Evolutionary conservation across 495 filamentous ascomycete genomes (phyloP), one percentile per base, ranked within the genome.

Genomic region (Thozetella sp.): DNA sequence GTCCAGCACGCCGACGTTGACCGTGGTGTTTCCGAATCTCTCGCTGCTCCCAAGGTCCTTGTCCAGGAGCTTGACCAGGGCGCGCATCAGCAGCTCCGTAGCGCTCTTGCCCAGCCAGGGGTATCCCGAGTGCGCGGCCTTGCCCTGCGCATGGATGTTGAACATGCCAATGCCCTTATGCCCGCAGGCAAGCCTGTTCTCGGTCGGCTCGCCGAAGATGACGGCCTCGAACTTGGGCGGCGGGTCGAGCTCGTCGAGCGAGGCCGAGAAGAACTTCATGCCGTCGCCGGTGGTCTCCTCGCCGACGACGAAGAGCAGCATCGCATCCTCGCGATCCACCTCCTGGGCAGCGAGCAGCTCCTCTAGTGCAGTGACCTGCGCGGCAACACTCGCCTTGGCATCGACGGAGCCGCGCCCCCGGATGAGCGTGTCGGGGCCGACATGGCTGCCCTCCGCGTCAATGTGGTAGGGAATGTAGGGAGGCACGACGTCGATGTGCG

Each of bases 121-220:
- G 67, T 97, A 97, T 17, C 93, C 93, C 9, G 86, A 90, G 74
- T 97, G 93, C 4, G 88, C 90, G 6, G 91, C 91, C 60, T 86
- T 88, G 30, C 93, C 93, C 50, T 82, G 79, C 1, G 87, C 88
- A 27, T 75, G 76, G 48, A 96, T 59, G 15, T 79, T 73, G 68
- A 93, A 87, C 15, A 75, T 77, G 2, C 91, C 67, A 63, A 87
- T 87, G 3, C 93, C 93, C 66, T 97, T 97, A 73, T 97, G 93
- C 2, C 93, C 93, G 15, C 87, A 80, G 0, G 90, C 91, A 22
- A 97, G 87, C 69, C 88, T 88, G 45, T 85, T 79, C 63, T 96
- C 90, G 1, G 93, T 97, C 22, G 93, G 93, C 71, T 97, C 93
- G 30, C 87, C 93, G 68, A 97, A 97, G 70, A 97, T 91, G 57